Evolutionary conservation across 2,329 filamentous ascomycete species (phyloP), one percentile per base, ranked within the genome.

Genomic region (Sclerotinia borealis): DNA sequence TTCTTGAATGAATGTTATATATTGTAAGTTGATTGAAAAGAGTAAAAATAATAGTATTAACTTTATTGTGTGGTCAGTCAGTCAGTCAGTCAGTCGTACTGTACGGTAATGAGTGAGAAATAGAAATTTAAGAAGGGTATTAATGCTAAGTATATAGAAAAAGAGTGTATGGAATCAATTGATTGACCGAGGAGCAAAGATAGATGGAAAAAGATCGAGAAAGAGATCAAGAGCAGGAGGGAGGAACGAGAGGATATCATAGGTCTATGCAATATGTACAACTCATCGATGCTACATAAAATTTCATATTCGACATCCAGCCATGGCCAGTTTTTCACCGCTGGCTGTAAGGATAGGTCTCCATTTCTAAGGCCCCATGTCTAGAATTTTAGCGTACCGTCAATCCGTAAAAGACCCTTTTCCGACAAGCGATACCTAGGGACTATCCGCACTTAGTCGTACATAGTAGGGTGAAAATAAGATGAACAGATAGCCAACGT

Each of bases 191-290:
- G 48, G 49, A 61, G 7, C 25, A 52, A 36, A 61, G 56, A 50
- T 31, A 31, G 25, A 43, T 36, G 49, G 45, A 49, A 51, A 41
- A 54, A 54, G 49, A 29, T 54, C 43, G 19, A 61, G 55, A 41
- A 61, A 54, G 48, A 61, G 62, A 63, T 34, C 25, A 27, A 63
- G 60, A 63, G 34, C 51, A 49, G 10, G 60, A 58, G 60, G 43
- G 43, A 51, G 29, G 19, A 63, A 63, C 41, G 51, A 63, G 60
- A 63, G 60, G 51, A 58, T 63, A 63, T 63, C 51, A 63, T 22
- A 34, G 9, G 41, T 39, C 51, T 47, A 59, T 11, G 17, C 17
- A 36, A n/a, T n/a, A 49, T 63, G 60, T 63, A 63, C 60, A 63
- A 63, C 51, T 63, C 60, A 63, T 63, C 51, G 51, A 63, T 41